Evolutionary conservation across 2,329 filamentous ascomycete species (phyloP).

Genomic region (Colletotrichum spinosum): DNA sequence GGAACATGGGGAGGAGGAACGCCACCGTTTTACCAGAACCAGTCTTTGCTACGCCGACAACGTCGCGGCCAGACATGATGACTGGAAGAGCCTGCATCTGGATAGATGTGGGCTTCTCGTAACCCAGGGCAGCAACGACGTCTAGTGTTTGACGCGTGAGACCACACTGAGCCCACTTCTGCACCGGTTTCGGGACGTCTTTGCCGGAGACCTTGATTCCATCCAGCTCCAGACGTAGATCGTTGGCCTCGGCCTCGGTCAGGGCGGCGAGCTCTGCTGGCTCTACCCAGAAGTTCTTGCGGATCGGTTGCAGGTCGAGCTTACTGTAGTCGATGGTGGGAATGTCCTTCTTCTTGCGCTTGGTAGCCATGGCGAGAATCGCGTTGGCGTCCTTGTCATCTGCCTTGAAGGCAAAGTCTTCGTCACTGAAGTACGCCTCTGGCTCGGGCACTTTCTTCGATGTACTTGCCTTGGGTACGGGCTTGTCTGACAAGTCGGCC

Average conservation of each 20-base stretch:
- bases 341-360: conserved; percentile 95
- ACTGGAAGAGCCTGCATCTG: conserved; percentile 95
- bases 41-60: conserved; percentile 96
- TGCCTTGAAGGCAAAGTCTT: conserved; percentile 73
- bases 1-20: conserved; percentile 95
- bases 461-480: conserved; percentile 32
- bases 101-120: conserved; percentile 90
- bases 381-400: conserved; percentile 60
- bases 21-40: conserved; percentile 98
- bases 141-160: conserved; percentile 88
- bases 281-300: conserved; percentile 96
- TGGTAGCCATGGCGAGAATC: conserved; percentile 66
- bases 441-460: conserved; percentile 73
- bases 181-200: conserved; percentile 91
- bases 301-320: conserved; percentile 84
- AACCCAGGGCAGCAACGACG: conserved; percentile 83
- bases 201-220: conserved; percentile 94
- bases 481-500: conserved; percentile 70
- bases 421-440: conserved; percentile 89
- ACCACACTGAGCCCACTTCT: conserved; percentile 97
- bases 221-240: conserved; percentile 87
- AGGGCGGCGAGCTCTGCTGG: conserved; percentile 85
- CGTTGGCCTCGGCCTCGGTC: conserved; percentile 85
- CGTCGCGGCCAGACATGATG: conserved; percentile 95
- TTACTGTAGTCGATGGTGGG: conserved; percentile 88